Conservation (phyloP, 345 rosid species). For the Hibiscus syriacus region DNA sequence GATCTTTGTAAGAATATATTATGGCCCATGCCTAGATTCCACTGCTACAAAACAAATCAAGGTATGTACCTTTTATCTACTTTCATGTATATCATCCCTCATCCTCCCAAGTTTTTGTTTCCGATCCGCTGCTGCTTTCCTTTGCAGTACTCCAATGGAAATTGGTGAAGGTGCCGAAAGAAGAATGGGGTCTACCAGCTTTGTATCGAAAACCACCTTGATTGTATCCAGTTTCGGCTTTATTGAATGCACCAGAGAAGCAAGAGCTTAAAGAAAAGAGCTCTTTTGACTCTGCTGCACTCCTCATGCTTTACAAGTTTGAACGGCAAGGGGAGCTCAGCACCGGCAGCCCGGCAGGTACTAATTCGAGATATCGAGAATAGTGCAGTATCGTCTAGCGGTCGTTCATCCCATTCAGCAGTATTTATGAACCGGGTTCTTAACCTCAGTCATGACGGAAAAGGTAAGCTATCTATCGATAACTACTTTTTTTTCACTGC, state of each 20-base stretch:
- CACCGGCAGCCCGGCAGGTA: slow-evolving; percentile 19
- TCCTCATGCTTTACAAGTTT: slow-evolving; percentile 50
- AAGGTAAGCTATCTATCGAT: no score
- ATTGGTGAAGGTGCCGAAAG: slow-evolving; percentile 12
- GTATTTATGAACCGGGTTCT: not conserved
- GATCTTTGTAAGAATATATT: slow-evolving; percentile 67
- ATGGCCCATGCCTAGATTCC: slow-evolving; percentile 67
- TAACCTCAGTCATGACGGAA: no score
- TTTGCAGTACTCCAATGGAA: slow-evolving; percentile 41
- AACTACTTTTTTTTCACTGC: no score
- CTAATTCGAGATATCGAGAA: not conserved
- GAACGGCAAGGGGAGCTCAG: slow-evolving; percentile 38
- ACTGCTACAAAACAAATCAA: slow-evolving; percentile 28
- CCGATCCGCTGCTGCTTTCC: not conserved
- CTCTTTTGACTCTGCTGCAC: slow-evolving; percentile 71
- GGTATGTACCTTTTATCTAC: not conserved
- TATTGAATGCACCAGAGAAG: slow-evolving; percentile 46
- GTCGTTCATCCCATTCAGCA: not conserved
- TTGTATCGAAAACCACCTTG: slow-evolving; percentile 42
- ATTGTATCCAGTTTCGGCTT: slow-evolving; percentile 42
- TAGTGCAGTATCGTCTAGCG: not conserved
- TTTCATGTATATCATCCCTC: not conserved
- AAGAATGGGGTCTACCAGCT: slow-evolving; percentile 41
- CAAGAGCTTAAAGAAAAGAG: slow-evolving; percentile 79
- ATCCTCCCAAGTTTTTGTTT: not conserved